Conservation (phyloP, 2,329 filamentous ascomycete species). For the Geosmithia flava region DNA sequence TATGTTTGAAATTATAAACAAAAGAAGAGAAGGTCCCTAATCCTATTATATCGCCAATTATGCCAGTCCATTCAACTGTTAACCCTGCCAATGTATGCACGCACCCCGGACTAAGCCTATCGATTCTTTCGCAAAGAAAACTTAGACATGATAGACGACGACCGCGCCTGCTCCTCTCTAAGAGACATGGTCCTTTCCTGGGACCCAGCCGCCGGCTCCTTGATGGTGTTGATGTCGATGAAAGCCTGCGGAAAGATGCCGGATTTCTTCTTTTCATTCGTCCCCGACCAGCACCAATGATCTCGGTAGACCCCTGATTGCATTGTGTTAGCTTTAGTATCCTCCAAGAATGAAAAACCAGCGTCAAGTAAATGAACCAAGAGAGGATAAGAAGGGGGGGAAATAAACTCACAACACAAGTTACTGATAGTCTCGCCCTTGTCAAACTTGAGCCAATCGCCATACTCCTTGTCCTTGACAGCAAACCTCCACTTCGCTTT, state of each 20-base stretch:
- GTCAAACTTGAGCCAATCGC: slow-evolving; percentile 47
- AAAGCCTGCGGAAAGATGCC: slow-evolving; percentile 40
- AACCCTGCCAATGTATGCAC: no score
- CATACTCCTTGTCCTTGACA: slow-evolving; percentile 24
- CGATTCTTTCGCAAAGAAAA: slow-evolving; percentile 16
- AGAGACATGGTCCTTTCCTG: slow-evolving; percentile 16
- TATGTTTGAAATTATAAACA: no score
- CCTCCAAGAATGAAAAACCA: no score
- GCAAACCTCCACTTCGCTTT: slow-evolving; percentile 41
- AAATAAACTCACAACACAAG: slow-evolving; percentile 36
- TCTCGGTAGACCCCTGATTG: slow-evolving; percentile 28
- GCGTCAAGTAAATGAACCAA: no score
- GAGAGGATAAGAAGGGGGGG: no score
- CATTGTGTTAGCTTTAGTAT: slow-evolving; percentile 5
- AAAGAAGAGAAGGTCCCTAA: no score
- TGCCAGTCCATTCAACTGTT: no score
- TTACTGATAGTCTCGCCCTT: slow-evolving; percentile 57
- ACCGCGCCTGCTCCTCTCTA: slow-evolving; percentile 21
- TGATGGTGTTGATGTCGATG: slow-evolving; percentile 31
- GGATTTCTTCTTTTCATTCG: slow-evolving; percentile 36
- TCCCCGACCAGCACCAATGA: slow-evolving; percentile 45
- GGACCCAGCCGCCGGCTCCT: slow-evolving; percentile 16
- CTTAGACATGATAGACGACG: slow-evolving; percentile 17
- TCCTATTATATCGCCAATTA: no score
- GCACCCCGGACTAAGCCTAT: no score